A percentile compares a stretch with the other conserved stretches of the same genome.
Evolutionary conservation across 768 basidiomycete species (phyloP).

Genomic region (Calocybe gangraenosa): DNA sequence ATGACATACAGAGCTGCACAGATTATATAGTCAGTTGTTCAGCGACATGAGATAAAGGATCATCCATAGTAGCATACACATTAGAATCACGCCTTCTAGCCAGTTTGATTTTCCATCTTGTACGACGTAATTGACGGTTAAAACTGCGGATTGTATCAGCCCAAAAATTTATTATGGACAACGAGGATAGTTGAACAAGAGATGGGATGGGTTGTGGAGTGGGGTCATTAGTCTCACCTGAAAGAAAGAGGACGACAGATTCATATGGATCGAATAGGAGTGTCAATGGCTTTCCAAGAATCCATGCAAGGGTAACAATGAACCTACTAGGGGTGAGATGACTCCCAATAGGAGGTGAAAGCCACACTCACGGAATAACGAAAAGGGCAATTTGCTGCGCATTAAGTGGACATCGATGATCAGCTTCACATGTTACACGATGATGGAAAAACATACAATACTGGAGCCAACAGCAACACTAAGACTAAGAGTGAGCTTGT

Average conservation of each 20-base stretch:
- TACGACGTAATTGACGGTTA: conserved; percentile 83
- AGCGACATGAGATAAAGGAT: no score
- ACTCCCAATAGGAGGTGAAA: not conserved
- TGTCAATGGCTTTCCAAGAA: conserved; percentile 71
- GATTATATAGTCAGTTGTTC: no score
- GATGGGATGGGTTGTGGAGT: no score
- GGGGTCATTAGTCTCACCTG: conserved; percentile 27
- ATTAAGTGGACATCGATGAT: not conserved
- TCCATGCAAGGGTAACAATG: conserved; percentile 79
- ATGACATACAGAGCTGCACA: conserved; percentile 74
- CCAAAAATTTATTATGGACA: not conserved
- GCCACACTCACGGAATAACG: conserved; percentile 35
- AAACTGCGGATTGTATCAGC: conserved; percentile 36
- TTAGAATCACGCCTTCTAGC: conserved; percentile 74
- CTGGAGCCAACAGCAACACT: conserved; percentile 87
- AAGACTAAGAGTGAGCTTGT: conserved; percentile 84
- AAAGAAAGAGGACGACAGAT: conserved; percentile 57
- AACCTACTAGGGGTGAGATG: conserved; percentile 35
- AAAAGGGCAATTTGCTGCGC: conserved; percentile 58
- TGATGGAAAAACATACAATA: conserved; percentile 46
- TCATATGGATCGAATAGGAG: conserved; percentile 88
- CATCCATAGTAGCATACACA: no score
- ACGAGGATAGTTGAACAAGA: not conserved
- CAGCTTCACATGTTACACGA: conserved; percentile 8
- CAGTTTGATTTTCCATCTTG: conserved; percentile 89